Conservation (phyloP, 257 asterid genomes). For the Jacaranda copaia region DNA sequence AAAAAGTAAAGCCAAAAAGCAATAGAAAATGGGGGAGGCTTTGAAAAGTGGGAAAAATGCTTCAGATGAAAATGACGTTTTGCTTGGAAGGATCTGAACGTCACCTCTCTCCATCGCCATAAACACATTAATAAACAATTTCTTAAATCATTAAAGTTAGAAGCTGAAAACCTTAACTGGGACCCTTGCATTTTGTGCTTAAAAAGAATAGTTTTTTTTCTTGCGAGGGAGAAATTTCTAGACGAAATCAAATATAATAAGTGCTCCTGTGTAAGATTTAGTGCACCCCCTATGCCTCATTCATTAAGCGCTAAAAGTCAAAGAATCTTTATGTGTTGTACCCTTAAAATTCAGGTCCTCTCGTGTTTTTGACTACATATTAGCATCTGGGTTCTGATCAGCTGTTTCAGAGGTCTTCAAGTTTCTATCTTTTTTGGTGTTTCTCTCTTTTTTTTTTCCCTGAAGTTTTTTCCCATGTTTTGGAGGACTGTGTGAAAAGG, state of each 20-base stretch:
- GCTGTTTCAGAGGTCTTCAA: constrained; percentile 14
- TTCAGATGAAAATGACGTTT: constrained; percentile 66
- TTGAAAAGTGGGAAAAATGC: constrained; percentile 63
- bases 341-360: constrained; percentile 24
- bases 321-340: constrained; percentile 30
- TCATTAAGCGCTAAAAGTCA: constrained; percentile 18
- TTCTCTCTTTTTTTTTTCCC: neutral
- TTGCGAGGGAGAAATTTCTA: constrained; percentile 38
- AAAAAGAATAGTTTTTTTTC: constrained; percentile 20
- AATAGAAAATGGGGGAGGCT: constrained; percentile 45
- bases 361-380: constrained; percentile 34
- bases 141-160: constrained; percentile 39
- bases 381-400: constrained; percentile 47
- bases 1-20: constrained; percentile 33
- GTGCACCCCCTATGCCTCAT: constrained; percentile 33
- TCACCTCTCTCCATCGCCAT: constrained; percentile 55
- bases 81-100: constrained; percentile 67
- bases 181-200: constrained; percentile 57
- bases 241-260: constrained; percentile 35
- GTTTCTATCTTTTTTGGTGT: neutral
- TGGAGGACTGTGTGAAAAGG: constrained; percentile 43
- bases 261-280: constrained; percentile 21
- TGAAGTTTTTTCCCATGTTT: neutral
- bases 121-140: constrained; percentile 35
- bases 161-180: constrained; percentile 37